Percentiles rank a stretch among this genome's conserved stretches.
phyloP scores from a whole-genome alignment of 2,329 filamentous ascomycete species.

The Cordyceps cateniannulata region DNA sequence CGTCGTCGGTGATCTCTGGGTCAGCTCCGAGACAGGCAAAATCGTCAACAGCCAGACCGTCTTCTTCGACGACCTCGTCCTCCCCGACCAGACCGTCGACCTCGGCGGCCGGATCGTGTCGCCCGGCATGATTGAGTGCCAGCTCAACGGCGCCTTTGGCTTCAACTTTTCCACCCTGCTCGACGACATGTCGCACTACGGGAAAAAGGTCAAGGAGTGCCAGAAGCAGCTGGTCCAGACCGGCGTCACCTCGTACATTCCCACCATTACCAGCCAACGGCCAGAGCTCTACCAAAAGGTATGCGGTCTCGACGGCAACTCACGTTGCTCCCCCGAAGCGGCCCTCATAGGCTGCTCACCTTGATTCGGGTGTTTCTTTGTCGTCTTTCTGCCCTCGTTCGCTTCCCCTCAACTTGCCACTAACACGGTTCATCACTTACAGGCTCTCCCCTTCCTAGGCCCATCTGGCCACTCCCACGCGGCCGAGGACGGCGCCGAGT shows the following conservation, averaged over 20 bases:
- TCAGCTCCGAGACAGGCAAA: conserved; percentile 74
- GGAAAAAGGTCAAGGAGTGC: conserved; percentile 62
- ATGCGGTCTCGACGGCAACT: conserved; percentile 7
- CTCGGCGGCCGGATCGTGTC: conserved; percentile 77
- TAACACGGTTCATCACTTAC: not conserved
- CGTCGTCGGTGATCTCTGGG: conserved; percentile 78
- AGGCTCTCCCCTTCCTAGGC: conserved; percentile 69
- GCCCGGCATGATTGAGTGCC: conserved; percentile 83
- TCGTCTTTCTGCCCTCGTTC: not conserved
- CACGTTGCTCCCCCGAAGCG: not conserved
- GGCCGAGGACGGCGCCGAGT: conserved; percentile 69
- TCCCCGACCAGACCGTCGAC: conserved; percentile 71
- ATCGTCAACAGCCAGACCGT: conserved; percentile 65
- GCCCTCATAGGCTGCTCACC: not conserved
- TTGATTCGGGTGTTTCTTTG: not conserved
- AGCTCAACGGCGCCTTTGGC: conserved; percentile 87
- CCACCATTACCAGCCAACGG: conserved; percentile 75
- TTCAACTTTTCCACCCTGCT: conserved; percentile 84
- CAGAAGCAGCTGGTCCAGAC: conserved; percentile 68
- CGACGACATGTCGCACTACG: conserved; percentile 62
- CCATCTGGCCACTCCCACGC: conserved; percentile 58
- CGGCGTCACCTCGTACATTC: conserved; percentile 82
- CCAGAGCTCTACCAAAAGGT: conserved; percentile 78
- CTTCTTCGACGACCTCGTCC: conserved; percentile 61
- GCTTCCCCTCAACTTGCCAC: not conserved